phyloP scores from a whole-genome alignment of 1,284 basidiomycete genomes.

The Melampsora occidentalis region DNA sequence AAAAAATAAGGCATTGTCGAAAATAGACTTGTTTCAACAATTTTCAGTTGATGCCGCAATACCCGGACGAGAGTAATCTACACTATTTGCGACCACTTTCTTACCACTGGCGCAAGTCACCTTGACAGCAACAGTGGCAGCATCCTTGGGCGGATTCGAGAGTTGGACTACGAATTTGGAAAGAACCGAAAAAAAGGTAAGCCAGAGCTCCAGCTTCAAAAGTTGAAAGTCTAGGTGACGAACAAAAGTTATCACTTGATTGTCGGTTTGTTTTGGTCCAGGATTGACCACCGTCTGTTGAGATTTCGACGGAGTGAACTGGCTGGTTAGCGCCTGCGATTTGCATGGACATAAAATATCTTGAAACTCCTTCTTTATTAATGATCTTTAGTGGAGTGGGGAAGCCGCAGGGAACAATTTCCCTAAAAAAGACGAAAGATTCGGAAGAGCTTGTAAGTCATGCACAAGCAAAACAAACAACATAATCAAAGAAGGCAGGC shows the following conservation, averaged over 20 bases:
- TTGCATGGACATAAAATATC: conserved; percentile 34
- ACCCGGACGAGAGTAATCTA: conserved; percentile 7
- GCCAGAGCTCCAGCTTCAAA: background rate
- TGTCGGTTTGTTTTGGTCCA: conserved; percentile 10
- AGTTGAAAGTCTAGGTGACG: background rate
- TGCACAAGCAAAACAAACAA: too few relatives aligned
- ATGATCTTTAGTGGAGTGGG: conserved; percentile 10
- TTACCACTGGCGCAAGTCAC: conserved; percentile 18
- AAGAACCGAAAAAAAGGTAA: background rate
- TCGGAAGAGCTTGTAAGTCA: too few relatives aligned
- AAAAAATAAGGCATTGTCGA: background rate
- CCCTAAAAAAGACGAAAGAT: background rate
- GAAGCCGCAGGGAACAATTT: conserved; percentile 28
- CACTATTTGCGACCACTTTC: background rate
- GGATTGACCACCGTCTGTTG: background rate
- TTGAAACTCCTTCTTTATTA: conserved; percentile 26
- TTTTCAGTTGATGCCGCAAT: background rate
- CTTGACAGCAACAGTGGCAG: background rate
- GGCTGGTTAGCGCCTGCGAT: conserved; percentile 18
- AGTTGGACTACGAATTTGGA: conserved; percentile 7
- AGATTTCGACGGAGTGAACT: conserved; percentile 10
- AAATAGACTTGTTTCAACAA: background rate
- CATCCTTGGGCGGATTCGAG: background rate
- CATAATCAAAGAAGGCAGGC: background rate
- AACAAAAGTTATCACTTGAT: conserved; percentile 21